Percentiles rank a stretch among this genome's conserved stretches.
phyloP scores from a whole-genome alignment of 805 yeast genomes.

The Zygotorulaspora sp. region DNA sequence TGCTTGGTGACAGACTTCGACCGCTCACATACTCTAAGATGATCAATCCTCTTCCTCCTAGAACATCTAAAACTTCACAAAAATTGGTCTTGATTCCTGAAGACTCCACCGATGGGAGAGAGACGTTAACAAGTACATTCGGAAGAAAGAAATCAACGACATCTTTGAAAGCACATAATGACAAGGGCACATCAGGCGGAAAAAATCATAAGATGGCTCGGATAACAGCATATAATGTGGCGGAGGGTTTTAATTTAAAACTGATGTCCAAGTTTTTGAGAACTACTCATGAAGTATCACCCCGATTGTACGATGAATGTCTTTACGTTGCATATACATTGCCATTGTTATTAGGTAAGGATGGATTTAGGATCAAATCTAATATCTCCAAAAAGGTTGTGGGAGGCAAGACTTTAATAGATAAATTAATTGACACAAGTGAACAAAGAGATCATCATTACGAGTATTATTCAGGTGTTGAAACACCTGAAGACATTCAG shows the following conservation, averaged over 20 bases:
- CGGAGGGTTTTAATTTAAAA: conserved; percentile 72
- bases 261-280: conserved; percentile 60
- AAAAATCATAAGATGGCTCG: conserved; percentile 61
- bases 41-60: conserved; percentile 40
- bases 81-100: conserved; percentile 81
- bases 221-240: conserved; percentile 86
- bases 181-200: conserved; percentile 30
- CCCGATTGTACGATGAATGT: conserved; percentile 89
- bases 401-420: conserved; percentile 52
- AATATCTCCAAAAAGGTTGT: conserved; percentile 43
- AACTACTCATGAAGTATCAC: conserved; percentile 73
- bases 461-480: conserved; percentile 80
- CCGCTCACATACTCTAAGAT: conserved; percentile 19
- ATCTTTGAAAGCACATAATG: conserved; percentile 36
- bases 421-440: conserved; percentile 67
- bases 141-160: conserved; percentile 13
- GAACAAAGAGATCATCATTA: conserved; percentile 89
- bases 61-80: conserved; percentile 84
- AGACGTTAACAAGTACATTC: conserved; percentile 6
- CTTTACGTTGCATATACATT: conserved; percentile 83
- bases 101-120: conserved; percentile 24
- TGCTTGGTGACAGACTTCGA: conserved; percentile 15
- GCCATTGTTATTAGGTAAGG: conserved; percentile 80
- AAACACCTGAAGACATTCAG: conserved; percentile 52
- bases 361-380: conserved; percentile 71